A percentile compares a stretch with the other conserved stretches of the same genome.
These are phyloP conservation scores for Babesia ovis DNA, from an alignment of 169 alveolate genomes.

Conservation along the genomic window DNA sequence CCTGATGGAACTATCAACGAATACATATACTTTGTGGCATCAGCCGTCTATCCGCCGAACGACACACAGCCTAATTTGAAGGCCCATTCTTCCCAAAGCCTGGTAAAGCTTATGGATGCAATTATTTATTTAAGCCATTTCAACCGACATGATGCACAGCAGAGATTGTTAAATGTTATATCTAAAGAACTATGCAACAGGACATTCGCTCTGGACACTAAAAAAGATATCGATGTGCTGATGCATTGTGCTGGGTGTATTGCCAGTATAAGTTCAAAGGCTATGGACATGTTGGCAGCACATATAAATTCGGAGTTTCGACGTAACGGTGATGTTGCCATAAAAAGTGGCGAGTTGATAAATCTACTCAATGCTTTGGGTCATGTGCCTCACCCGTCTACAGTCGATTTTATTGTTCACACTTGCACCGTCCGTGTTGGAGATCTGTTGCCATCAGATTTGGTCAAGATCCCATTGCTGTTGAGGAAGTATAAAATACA, in stretches of 20 bases:
- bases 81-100: not conserved
- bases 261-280: not conserved
- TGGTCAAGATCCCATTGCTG: slow-evolving; percentile 15
- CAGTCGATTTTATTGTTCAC: slow-evolving; percentile 35
- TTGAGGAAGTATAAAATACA: slow-evolving; percentile 24
- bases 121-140: not conserved
- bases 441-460: slow-evolving; percentile 10
- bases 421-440: slow-evolving; percentile 4
- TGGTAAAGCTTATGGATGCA: slow-evolving; percentile 13
- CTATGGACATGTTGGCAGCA: not conserved
- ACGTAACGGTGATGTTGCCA: not conserved
- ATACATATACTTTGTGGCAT: not conserved
- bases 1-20: slow-evolving; percentile 1
- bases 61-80: not conserved
- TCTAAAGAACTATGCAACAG: not conserved
- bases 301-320: slow-evolving; percentile 28
- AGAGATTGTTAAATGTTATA: not conserved
- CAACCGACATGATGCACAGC: not conserved
- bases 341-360: slow-evolving; percentile 12
- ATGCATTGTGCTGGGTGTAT: slow-evolving; percentile 11
- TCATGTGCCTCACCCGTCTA: slow-evolving; percentile 34
- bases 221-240: not conserved
- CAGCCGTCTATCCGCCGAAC: slow-evolving; percentile 12
- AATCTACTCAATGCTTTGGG: slow-evolving; percentile 3
- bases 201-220: not conserved